phyloP scores from a whole-genome alignment of 2,329 filamentous ascomycete species.

The Cytospora schulzeri region DNA sequence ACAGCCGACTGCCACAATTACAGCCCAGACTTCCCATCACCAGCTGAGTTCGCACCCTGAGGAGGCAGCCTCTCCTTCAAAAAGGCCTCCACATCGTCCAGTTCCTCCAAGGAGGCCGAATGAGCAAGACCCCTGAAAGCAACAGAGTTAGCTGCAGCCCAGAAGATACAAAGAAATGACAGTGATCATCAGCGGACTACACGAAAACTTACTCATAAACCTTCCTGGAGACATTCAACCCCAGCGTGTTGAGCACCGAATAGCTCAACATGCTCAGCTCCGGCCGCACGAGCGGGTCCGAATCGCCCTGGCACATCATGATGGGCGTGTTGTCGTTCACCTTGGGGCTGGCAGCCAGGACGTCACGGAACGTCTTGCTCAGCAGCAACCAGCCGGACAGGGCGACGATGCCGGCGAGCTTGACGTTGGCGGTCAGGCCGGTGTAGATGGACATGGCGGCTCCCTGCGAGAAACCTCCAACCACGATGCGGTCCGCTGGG shows the following conservation, averaged over 20 bases:
- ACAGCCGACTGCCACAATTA: slow-evolving; percentile 28
- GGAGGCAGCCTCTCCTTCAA: slow-evolving; percentile 50
- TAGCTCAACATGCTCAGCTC: slow-evolving; percentile 69
- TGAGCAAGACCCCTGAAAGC: slow-evolving; percentile 68
- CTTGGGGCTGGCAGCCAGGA: slow-evolving; percentile 41
- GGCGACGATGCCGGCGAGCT: slow-evolving; percentile 85
- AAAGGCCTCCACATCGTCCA: slow-evolving; percentile 75
- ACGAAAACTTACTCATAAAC: slow-evolving; percentile 64
- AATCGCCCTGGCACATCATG: slow-evolving; percentile 85
- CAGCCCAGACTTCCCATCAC: slow-evolving; percentile 39
- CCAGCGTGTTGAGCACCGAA: slow-evolving; percentile 66
- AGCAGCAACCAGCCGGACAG: slow-evolving; percentile 82
- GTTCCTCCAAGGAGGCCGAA: slow-evolving; percentile 74
- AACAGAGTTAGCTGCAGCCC: neutral
- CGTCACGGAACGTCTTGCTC: slow-evolving; percentile 47
- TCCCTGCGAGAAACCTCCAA: slow-evolving; percentile 86
- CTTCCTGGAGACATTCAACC: slow-evolving; percentile 74
- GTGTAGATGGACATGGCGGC: slow-evolving; percentile 84
- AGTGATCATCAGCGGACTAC: neutral
- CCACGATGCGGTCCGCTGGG: slow-evolving; percentile 76
- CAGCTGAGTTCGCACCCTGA: slow-evolving; percentile 38
- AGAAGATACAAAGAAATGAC: neutral
- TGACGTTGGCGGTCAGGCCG: slow-evolving; percentile 71
- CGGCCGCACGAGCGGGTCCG: slow-evolving; percentile 72
- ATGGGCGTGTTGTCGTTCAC: slow-evolving; percentile 78